Evolutionary conservation across 352 stramenopile species (phyloP).

Genomic region (Phytophthora rubi): DNA sequence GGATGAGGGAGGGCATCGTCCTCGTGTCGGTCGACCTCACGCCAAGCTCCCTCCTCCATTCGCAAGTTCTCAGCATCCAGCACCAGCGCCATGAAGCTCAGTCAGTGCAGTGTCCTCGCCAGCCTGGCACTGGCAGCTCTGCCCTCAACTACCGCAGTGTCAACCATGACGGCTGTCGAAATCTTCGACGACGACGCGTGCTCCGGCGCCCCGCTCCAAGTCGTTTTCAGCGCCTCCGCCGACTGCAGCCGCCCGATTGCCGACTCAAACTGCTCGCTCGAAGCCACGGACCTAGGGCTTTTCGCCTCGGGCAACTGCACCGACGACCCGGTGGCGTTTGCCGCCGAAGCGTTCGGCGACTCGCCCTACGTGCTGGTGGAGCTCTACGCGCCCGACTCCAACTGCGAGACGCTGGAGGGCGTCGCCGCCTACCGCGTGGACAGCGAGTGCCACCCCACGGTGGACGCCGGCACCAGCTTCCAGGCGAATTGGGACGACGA

Average conservation of each 20-base stretch:
- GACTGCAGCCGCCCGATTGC: conserved; percentile 14
- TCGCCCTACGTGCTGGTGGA: conserved; percentile 28
- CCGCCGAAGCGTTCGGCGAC: conserved; percentile 9
- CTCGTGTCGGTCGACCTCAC: conserved; percentile 4
- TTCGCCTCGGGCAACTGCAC: conserved; percentile 33
- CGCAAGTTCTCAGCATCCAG: neutral
- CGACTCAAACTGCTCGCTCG: conserved; percentile 13
- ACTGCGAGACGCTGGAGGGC: conserved; percentile 25
- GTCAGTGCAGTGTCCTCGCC: conserved; percentile 1
- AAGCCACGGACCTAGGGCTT: conserved; percentile 21
- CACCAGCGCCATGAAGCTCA: conserved; percentile 17
- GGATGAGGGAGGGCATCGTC: conserved; percentile 16
- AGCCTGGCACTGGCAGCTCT: conserved; percentile 8
- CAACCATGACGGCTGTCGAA: conserved; percentile 23
- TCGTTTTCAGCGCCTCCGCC: conserved; percentile 24
- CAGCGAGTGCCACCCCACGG: conserved; percentile 27
- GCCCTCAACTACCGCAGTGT: neutral
- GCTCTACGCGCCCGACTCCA: conserved; percentile 13
- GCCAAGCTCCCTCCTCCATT: neutral
- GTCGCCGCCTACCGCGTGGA: conserved; percentile 33
- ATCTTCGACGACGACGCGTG: conserved; percentile 28
- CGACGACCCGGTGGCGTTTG: conserved; percentile 16
- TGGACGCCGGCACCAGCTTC: conserved; percentile 32
- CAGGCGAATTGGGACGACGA: conserved; percentile 17
- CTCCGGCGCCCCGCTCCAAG: conserved; percentile 22